A percentile compares a stretch with the other conserved stretches of the same genome.
These are phyloP conservation scores for Citrus sp. DNA, from an alignment of 345 rosid genomes.

Conservation along the genomic window DNA sequence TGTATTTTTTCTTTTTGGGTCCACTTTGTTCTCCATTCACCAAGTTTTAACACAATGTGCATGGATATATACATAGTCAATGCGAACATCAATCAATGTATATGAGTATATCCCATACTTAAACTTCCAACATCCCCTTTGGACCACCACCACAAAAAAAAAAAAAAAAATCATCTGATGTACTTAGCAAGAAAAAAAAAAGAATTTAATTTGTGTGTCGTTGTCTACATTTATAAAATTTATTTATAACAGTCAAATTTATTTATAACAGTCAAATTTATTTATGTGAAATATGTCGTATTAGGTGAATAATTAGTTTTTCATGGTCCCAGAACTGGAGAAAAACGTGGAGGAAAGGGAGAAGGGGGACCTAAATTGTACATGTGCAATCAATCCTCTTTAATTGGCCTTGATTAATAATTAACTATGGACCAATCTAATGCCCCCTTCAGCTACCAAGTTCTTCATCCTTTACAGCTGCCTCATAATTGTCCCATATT, in stretches of 20 bases:
- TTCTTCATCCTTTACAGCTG: slow-evolving; percentile 22
- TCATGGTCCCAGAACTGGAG: slow-evolving; percentile 1
- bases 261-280: not conserved
- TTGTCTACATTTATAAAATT: not conserved
- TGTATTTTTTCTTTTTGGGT: not conserved
- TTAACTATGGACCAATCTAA: not conserved
- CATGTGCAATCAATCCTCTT: slow-evolving; percentile 7
- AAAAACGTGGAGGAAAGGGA: not conserved
- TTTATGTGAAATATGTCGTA: not conserved
- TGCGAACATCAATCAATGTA: not conserved
- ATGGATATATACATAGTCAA: not conserved
- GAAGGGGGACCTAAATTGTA: slow-evolving; percentile 3
- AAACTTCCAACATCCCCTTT: not conserved
- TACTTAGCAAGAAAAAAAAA: not conserved
- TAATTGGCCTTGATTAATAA: slow-evolving; percentile 19
- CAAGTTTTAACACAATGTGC: not conserved
- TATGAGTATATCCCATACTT: not conserved
- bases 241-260: not conserved
- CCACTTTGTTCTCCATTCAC: not conserved
- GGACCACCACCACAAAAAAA: not conserved
- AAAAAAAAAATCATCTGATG: not conserved
- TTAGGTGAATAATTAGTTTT: not conserved
- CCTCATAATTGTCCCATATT: not conserved
- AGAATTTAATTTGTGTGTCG: not conserved
- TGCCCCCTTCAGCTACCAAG: slow-evolving; percentile 10